Base-by-base conservation (phyloP, 2,329 filamentous ascomycete genomes). In the Neofusicoccum laricinum region DNA sequence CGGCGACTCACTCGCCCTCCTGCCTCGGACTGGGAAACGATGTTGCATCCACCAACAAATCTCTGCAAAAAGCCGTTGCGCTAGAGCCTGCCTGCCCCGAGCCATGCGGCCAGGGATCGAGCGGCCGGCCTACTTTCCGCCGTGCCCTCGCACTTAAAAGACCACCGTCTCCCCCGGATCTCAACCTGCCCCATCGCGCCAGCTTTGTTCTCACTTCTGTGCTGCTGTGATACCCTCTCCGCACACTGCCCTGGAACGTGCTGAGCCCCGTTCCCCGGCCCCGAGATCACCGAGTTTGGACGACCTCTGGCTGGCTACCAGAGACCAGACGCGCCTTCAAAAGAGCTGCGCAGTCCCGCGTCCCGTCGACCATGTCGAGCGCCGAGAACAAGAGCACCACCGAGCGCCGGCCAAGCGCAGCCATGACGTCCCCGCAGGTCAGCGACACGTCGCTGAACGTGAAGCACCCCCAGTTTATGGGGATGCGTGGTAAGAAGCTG, bases 401-500 rank as follows among this genome's bases (percentile, higher is more conserved):
- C 62, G 49, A 49, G 38, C 48, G 32, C 51, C 50, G 65, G 8
- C 65, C 72, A 65, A 68, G 15, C 40, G 70, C 58, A 67, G 71
- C 19, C 83, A 49, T 21, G 32, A 17, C 25, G 10, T 63, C 46
- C 19, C 46, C 32, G 12, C 46, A 15, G 4, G 14, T 41, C 61
- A 50, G 12, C 34, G 21, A 53, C 46, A 59, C 41, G n/a, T 17
- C 34, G 17, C 4, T 64, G n/a, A 59, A 59, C 25, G 53, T 50
- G 32, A 64, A 64, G 63, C 43, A 32, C 14, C 63, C 84, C 59
- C 81, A 71, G 17, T 88, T 81, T 71, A 82, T 84, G 72, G 86
- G 87, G 74, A 78, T 89, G 66, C 83, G 82, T 40, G 88, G 88
- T 72, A 81, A 79, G 68, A 78, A 77, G 41, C 80, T 90, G 61